Evolutionary conservation across 164 flowering plant species (phyloP).

Genomic region (Malania oleifera): DNA sequence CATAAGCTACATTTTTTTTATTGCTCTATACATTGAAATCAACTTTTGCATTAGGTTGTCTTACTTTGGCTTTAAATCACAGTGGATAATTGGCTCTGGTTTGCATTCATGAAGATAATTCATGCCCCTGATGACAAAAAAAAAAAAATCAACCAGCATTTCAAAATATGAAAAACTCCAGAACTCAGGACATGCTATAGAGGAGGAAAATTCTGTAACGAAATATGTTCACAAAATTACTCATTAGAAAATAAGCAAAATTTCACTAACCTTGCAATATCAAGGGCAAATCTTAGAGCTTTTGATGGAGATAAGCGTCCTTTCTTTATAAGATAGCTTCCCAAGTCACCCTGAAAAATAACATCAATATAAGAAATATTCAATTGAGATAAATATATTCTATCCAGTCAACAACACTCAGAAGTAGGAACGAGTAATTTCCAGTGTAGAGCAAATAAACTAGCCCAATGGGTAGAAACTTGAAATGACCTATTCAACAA

Average conservation of each 20-base stretch:
- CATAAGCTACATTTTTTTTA: conserved; percentile 2
- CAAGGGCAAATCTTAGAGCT: conserved; percentile 84
- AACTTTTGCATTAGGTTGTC: conserved; percentile 48
- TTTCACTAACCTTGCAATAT: conserved; percentile 74
- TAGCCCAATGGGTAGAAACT: too few relatives aligned
- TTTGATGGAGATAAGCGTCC: conserved; percentile 83
- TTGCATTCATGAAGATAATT: conserved; percentile 98
- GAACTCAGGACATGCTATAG: not conserved
- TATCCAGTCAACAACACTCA: too few relatives aligned
- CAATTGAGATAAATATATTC: too few relatives aligned
- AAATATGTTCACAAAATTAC: not conserved
- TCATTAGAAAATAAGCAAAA: not conserved
- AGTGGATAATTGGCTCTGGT: conserved; percentile 89
- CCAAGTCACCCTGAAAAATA: conserved; percentile 80
- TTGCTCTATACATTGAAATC: conserved; percentile 13
- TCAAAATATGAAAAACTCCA: not conserved
- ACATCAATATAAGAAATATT: conserved; percentile 5
- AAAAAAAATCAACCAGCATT: conserved; percentile 6
- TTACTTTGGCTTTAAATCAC: conserved; percentile 97
- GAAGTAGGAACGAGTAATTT: too few relatives aligned
- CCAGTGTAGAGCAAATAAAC: too few relatives aligned
- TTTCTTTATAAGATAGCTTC: conserved; percentile 77
- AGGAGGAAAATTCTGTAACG: not conserved
- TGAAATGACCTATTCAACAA: too few relatives aligned
- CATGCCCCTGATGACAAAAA: conserved; percentile 72